Percentiles rank a stretch among this genome's conserved stretches.
Evolutionary conservation across 257 asterid genomes (phyloP).

Genomic region (Penstemon davidsonii): DNA sequence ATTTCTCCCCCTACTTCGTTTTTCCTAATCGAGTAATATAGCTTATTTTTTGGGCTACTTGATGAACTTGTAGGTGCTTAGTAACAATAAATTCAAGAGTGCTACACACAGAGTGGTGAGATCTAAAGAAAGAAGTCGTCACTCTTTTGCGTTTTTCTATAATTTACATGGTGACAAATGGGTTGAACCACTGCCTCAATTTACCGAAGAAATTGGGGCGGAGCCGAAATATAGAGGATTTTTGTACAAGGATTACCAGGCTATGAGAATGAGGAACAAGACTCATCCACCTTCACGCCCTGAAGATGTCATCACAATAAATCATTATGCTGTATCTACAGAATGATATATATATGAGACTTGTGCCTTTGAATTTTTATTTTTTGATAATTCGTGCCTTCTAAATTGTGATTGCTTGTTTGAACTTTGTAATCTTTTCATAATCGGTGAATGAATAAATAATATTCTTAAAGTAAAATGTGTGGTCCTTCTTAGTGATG

Average conservation of each 20-base stretch:
- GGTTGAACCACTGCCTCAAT: constrained; percentile 55
- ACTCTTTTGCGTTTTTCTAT: constrained; percentile 52
- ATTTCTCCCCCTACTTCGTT: no score
- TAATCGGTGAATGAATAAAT: no score
- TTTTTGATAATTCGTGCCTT: no score
- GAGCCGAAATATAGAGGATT: constrained; percentile 48
- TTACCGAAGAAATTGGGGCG: constrained; percentile 42
- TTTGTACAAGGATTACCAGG: constrained; percentile 39
- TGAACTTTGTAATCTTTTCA: no score
- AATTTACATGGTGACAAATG: constrained; percentile 43
- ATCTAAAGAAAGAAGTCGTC: constrained; percentile 39
- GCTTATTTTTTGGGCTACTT: neutral
- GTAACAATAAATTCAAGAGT: constrained; percentile 50
- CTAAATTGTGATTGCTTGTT: no score
- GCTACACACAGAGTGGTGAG: constrained; percentile 56
- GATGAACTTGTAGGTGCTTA: constrained; percentile 36
- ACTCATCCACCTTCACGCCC: constrained; percentile 46
- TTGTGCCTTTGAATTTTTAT: no score
- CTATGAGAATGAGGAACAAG: constrained; percentile 46
- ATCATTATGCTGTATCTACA: constrained; percentile 37
- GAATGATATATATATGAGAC: neutral
- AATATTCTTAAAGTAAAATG: no score
- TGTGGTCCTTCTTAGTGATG: no score
- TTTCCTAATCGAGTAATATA: neutral
- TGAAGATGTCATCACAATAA: constrained; percentile 44